These are phyloP conservation scores for Alternaria sp. DNA, from an alignment of 2,329 filamentous ascomycete species.

Conservation along the genomic window DNA sequence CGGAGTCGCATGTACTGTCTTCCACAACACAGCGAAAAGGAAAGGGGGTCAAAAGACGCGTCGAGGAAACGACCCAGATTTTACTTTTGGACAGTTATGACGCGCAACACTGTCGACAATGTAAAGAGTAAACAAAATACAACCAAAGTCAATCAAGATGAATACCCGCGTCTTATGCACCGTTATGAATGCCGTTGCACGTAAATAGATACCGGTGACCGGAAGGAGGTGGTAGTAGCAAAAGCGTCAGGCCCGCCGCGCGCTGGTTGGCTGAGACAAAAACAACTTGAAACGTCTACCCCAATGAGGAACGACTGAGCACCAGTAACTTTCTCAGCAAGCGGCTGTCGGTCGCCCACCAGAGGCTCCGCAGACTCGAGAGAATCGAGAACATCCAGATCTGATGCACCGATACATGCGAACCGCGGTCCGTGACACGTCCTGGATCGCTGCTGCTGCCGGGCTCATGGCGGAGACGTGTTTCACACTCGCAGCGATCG, in stretches of 20 bases:
- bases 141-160: slow-evolving; percentile 7
- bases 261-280: slow-evolving; percentile 27
- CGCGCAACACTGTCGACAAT: slow-evolving; percentile 3
- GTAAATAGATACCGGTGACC: too few relatives aligned
- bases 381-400: slow-evolving; percentile 4
- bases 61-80: slow-evolving; percentile 25
- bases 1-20: slow-evolving; percentile 16
- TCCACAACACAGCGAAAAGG: neutral
- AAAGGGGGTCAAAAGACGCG: slow-evolving; percentile 22
- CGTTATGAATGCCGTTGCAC: slow-evolving; percentile 28
- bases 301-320: slow-evolving; percentile 32
- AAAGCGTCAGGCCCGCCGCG: slow-evolving; percentile 1
- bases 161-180: slow-evolving; percentile 25
- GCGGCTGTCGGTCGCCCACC: too few relatives aligned
- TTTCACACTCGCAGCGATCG: slow-evolving; percentile 31
- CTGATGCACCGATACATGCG: slow-evolving; percentile 23
- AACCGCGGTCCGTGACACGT: slow-evolving; percentile 22
- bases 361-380: slow-evolving; percentile 3
- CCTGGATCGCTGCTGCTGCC: slow-evolving; percentile 18
- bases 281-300: slow-evolving; percentile 18
- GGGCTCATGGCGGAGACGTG: slow-evolving; percentile 10
- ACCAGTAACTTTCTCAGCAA: neutral
- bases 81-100: slow-evolving; percentile 25
- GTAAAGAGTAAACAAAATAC: slow-evolving; percentile 22
- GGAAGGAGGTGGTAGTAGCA: too few relatives aligned